Evolutionary conservation across 2,329 filamentous ascomycete species (phyloP).

Genomic region (Phialophora chinensis): DNA sequence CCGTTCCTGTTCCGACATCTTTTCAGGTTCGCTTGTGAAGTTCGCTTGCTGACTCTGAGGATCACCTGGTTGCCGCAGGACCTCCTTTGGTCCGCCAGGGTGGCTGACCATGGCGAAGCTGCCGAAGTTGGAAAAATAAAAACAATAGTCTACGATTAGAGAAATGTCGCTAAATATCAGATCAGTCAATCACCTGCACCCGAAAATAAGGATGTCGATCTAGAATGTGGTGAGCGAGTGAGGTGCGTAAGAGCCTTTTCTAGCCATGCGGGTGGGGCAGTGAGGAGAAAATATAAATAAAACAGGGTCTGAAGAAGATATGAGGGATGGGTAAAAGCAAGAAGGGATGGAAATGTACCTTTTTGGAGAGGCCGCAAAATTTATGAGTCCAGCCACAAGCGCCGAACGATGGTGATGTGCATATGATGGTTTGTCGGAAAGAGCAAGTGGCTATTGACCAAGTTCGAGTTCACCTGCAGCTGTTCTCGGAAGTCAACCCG

Average conservation of each 20-base stretch:
- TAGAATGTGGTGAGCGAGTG: constrained; percentile 13
- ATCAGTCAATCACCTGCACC: constrained; percentile 9
- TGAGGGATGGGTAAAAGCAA: neutral
- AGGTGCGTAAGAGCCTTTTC: constrained; percentile 9
- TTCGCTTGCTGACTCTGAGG: constrained; percentile 9
- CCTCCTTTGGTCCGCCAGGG: constrained; percentile 5
- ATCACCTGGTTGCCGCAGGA: neutral
- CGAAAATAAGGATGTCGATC: neutral
- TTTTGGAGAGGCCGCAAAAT: neutral
- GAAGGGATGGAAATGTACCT: constrained; percentile 14
- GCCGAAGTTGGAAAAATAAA: neutral
- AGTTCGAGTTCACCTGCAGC: neutral
- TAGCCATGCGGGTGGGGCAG: constrained; percentile 9
- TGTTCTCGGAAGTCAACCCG: constrained; percentile 13
- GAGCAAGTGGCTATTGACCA: constrained; percentile 7
- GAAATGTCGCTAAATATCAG: neutral
- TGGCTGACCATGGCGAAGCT: constrained; percentile 12
- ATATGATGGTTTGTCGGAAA: constrained; percentile 3
- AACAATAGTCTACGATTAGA: neutral
- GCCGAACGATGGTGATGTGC: constrained; percentile 3
- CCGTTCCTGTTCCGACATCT: constrained; percentile 42
- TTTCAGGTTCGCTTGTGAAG: constrained; percentile 20
- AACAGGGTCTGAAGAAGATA: neutral
- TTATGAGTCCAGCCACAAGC: constrained; percentile 1
- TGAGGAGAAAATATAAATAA: constrained; percentile 11